Evolutionary conservation across 1,139 yeast species (phyloP), one percentile per base, ranked within the genome.

Genomic region (Hansenula anomala): DNA sequence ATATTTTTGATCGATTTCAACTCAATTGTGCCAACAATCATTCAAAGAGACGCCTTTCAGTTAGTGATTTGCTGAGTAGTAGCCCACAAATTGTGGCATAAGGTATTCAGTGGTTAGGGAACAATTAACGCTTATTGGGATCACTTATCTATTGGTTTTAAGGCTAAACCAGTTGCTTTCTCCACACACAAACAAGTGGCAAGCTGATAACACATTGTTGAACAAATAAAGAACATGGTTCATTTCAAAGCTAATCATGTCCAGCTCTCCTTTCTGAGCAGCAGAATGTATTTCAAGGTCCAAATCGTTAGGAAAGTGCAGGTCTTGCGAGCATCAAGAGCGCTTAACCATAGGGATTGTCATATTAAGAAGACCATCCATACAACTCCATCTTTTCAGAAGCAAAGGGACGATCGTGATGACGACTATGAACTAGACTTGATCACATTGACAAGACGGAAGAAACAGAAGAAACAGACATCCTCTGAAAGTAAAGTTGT

Each of bases 371-470:
- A 24, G 19, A 17, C 11, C n/a, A 12, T 32, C 12, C 34, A 32
- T n/a, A 32, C 34, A 17, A 20, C 26, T n/a, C 26, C 12, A n/a
- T 32, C 27, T 26, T 14, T 3, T 6, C 2, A n/a, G 2, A 15
- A 24, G 7, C 16, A 13, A 9, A 11, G 22, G 19, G 23, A 28
- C 2, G 23, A 13, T n/a, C 2, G 2, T 12, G 40, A 36, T 6
- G 44, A 39, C 4, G 43, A 45, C 6, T 42, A 42, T 20, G 47
- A 48, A 22, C 37, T 47, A n/a, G 49, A 47, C 16, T 34, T 47
- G 27, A 42, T 45, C 20, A 39, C 49, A 7, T 17, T 45, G 20
- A 45, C 30, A 23, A 42, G 25, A 17, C 29, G 30, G 29, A 40
- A 34, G 18, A 24, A 24, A 9, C n/a, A 12, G 23, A 30, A 15